Percentiles rank a stretch among this genome's conserved stretches.
Conservation (phyloP, 352 stramenopile species). For the Phytophthora europaea region DNA sequence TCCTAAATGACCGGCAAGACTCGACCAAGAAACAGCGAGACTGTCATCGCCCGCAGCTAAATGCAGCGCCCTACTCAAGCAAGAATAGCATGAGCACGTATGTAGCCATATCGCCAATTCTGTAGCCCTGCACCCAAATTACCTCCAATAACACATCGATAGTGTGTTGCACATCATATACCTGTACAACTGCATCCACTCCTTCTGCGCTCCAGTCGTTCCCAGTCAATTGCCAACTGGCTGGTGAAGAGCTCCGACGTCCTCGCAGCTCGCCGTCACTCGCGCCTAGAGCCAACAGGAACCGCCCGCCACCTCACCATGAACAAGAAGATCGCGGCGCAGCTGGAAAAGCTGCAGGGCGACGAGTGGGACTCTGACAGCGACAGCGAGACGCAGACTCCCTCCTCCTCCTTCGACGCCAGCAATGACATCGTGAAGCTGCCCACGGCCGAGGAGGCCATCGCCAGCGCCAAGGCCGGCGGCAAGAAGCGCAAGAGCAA, state of each 20-base stretch:
- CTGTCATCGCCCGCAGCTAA: conserved; percentile 9
- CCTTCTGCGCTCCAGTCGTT: conserved; percentile 20
- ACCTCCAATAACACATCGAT: background rate
- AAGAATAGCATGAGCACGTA: conserved; percentile 18
- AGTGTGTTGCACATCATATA: background rate
- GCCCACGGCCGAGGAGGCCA: conserved; percentile 34
- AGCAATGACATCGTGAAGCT: conserved; percentile 66
- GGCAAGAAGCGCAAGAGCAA: conserved; percentile 61
- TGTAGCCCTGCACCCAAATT: background rate
- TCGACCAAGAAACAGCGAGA: background rate
- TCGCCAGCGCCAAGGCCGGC: conserved; percentile 6
- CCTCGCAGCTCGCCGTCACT: background rate
- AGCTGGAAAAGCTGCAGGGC: conserved; percentile 85
- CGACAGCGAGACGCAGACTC: conserved; percentile 61
- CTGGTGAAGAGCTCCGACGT: conserved; percentile 5
- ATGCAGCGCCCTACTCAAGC: background rate
- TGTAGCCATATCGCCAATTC: background rate
- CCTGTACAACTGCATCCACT: background rate
- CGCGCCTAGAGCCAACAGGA: background rate
- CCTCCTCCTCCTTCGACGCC: conserved; percentile 49
- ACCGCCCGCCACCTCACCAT: conserved; percentile 27
- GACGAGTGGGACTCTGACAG: conserved; percentile 91
- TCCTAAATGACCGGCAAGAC: conserved; percentile 3
- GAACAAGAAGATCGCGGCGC: conserved; percentile 81
- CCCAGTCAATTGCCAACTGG: conserved; percentile 36